Percentiles rank a stretch among this genome's conserved stretches.
These are phyloP conservation scores for Tagetes patula DNA, from an alignment of 129 eudicot genomes.

Conservation along the genomic window DNA sequence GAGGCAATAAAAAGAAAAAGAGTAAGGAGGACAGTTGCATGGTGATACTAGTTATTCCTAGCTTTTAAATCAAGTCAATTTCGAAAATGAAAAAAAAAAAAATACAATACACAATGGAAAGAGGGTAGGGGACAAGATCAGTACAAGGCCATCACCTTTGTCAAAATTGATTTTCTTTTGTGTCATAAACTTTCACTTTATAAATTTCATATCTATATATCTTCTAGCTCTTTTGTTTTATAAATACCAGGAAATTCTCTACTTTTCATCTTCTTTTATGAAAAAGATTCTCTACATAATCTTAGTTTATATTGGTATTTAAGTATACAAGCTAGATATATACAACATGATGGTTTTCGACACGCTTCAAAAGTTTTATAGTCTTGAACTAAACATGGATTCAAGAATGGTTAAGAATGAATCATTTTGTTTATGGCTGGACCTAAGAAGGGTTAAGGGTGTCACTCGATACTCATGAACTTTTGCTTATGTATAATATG, in stretches of 20 bases:
- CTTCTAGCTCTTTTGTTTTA: neutral
- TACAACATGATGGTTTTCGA: neutral
- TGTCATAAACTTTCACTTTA: neutral
- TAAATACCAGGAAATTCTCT: neutral
- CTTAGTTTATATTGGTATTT: neutral
- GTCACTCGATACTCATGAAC: too few species aligned
- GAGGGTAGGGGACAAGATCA: neutral
- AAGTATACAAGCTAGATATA: neutral
- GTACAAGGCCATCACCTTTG: constrained; percentile 16
- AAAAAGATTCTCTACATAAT: neutral
- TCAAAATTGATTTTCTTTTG: neutral
- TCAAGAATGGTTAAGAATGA: neutral
- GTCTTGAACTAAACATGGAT: neutral
- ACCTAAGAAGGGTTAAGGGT: too few species aligned
- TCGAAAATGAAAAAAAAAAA: too few species aligned
- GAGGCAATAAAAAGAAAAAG: constrained; percentile 16
- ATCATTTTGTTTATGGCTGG: neutral
- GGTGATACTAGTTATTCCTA: constrained; percentile 15
- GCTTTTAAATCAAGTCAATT: constrained; percentile 14
- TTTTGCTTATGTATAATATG: too few species aligned
- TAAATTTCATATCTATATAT: neutral
- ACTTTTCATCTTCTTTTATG: neutral
- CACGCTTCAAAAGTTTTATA: too few species aligned
- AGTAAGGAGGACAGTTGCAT: neutral
- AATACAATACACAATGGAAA: constrained; percentile 1